These are phyloP conservation scores for Phytopythium helicoides DNA, from an alignment of 352 stramenopile species.

Conservation along the genomic window DNA sequence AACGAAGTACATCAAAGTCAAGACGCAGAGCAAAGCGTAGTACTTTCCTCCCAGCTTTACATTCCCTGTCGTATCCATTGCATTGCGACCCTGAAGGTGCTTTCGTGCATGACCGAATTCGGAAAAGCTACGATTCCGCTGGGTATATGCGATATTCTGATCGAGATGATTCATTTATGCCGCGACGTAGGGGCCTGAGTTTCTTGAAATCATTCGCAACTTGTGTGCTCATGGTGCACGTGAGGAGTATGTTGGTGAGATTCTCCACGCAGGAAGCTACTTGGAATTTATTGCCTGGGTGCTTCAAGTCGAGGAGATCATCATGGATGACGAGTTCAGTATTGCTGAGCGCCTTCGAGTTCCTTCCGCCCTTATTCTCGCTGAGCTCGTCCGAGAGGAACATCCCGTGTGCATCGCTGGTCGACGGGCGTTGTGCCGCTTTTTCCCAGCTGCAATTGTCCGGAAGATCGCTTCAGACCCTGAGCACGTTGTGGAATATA, in stretches of 20 bases:
- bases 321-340: constrained; percentile 62
- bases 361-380: constrained; percentile 60
- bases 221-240: constrained; percentile 49
- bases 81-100: constrained; percentile 46
- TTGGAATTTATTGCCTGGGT: constrained; percentile 82
- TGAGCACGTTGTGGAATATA: constrained; percentile 52
- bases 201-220: constrained; percentile 64
- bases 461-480: constrained; percentile 53
- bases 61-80: constrained; percentile 59
- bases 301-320: constrained; percentile 56
- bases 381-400: constrained; percentile 49
- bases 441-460: constrained; percentile 67
- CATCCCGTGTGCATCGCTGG: constrained; percentile 48
- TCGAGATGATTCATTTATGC: constrained; percentile 68
- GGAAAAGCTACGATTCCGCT: constrained; percentile 43
- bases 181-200: constrained; percentile 48
- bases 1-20: constrained; percentile 74
- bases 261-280: constrained; percentile 69
- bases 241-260: constrained; percentile 48
- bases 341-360: constrained; percentile 51
- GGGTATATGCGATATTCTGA: constrained; percentile 76
- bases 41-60: constrained; percentile 61
- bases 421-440: constrained; percentile 50
- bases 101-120: constrained; percentile 61
- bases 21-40: constrained; percentile 43